Evolutionary conservation across 768 basidiomycete species (phyloP), one percentile per base, ranked within the genome.

Genomic region (Butyriboletus loyo): DNA sequence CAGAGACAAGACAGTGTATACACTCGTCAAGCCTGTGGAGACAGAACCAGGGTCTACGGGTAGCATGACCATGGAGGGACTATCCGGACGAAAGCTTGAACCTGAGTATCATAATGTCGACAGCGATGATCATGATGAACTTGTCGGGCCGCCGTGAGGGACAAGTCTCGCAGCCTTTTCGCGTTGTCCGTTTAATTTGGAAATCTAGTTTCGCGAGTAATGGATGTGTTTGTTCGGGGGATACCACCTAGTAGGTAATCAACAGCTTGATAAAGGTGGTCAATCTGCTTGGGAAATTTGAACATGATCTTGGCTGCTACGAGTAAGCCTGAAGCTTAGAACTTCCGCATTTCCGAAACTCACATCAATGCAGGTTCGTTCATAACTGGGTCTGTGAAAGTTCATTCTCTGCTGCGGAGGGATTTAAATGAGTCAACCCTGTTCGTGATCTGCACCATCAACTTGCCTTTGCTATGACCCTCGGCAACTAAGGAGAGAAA

Each of bases 401-500:
- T n/a, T n/a, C n/a, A n/a, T n/a, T n/a, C n/a, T 27, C 27, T 27
- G 27, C 27, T 27, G 27, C 27, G 60, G 55, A 40, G 31, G 34
- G 46, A 57, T 48, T 43, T 49, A 50, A 47, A 24, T 36, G 22
- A 30, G n/a, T 15, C 30, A 42, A 43, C 36, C 31, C 24, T n/a
- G 22, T 52, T 51, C 14, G 24, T 15, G 7, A 21, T 19, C 19
- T 25, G 25, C 28, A 17, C 13, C 44, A 36, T 10, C 24, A n/a
- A 30, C 27, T n/a, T n/a, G n/a, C n/a, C n/a, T n/a, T n/a, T n/a
- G n/a, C 28, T 31, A 62, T 63, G 61, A 56, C 32, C 31, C 17
- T 46, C 28, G 53, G 19, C 50, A 68, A n/a, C n/a, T n/a, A n/a
- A 57, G 37, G 65, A 68, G 45, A 46, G 52, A 34, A 58, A 63